A percentile compares a stretch with the other conserved stretches of the same genome.
Evolutionary conservation across 2,329 filamentous ascomycete genomes (phyloP).

Genomic region (Sordariomycetes sp.): DNA sequence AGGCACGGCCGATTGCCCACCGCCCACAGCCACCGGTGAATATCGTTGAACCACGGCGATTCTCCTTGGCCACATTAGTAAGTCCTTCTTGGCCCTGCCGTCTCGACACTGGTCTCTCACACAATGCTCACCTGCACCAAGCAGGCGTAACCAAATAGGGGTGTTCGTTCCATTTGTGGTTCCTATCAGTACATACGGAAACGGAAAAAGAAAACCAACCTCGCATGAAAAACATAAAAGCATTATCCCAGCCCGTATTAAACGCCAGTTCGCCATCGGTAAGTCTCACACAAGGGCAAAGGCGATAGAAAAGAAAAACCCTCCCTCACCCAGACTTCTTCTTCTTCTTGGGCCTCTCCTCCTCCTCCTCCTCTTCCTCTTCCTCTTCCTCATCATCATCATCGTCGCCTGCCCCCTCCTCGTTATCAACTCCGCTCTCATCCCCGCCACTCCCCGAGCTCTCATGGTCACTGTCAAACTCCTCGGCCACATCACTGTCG

Average conservation of each 20-base stretch:
- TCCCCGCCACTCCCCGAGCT: constrained; percentile 53
- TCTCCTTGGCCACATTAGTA: no score
- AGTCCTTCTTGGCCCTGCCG: no score
- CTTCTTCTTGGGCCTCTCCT: constrained; percentile 40
- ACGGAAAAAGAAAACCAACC: neutral
- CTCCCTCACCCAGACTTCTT: constrained; percentile 12
- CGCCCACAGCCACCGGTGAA: no score
- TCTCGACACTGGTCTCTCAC: no score
- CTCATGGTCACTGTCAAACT: constrained; percentile 86
- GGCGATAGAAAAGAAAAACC: neutral
- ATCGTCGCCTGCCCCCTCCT: constrained; percentile 31
- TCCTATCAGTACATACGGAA: neutral
- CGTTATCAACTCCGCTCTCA: constrained; percentile 35
- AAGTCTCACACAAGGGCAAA: neutral
- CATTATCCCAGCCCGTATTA: neutral
- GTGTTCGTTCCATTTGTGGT: neutral
- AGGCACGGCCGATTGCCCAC: no score
- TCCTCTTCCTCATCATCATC: constrained; percentile 26
- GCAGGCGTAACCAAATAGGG: no score
- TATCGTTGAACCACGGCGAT: no score
- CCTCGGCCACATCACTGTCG: constrained; percentile 92
- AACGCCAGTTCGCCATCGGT: neutral
- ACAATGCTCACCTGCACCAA: no score
- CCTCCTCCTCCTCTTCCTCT: constrained; percentile 28
- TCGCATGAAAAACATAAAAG: neutral